phyloP scores from a whole-genome alignment of 2,329 filamentous ascomycete genomes.

The Aschersonia sp. region DNA sequence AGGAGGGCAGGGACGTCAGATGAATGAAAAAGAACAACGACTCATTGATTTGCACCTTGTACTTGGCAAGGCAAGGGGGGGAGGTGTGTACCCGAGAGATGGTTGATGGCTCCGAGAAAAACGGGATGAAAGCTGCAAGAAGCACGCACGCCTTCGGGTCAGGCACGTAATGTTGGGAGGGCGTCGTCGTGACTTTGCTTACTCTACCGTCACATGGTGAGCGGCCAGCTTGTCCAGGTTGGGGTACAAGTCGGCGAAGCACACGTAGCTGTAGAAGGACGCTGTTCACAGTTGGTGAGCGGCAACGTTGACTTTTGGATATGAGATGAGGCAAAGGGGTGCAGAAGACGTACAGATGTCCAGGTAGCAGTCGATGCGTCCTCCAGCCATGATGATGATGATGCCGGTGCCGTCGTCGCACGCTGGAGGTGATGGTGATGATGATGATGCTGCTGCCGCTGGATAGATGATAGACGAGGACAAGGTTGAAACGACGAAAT shows the following conservation, averaged over 20 bases:
- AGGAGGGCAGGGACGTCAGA: neutral
- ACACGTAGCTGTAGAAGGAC: conserved; percentile 46
- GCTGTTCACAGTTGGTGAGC: conserved; percentile 26
- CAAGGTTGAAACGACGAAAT: too few species aligned
- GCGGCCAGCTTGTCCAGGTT: conserved; percentile 39
- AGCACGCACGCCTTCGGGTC: neutral
- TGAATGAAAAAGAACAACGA: neutral
- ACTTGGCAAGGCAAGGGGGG: neutral
- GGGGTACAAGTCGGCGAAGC: conserved; percentile 40
- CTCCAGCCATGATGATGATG: conserved; percentile 32
- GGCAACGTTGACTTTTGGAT: neutral
- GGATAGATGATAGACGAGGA: too few species aligned
- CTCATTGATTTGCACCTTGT: too few species aligned
- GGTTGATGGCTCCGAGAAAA: conserved; percentile 55
- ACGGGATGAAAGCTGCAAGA: conserved; percentile 50
- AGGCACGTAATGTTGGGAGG: neutral
- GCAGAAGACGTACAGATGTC: conserved; percentile 39
- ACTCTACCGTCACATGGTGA: conserved; percentile 54
- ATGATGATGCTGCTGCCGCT: neutral
- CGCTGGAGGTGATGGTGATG: neutral
- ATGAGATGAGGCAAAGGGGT: neutral
- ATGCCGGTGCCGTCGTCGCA: neutral
- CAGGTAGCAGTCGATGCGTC: conserved; percentile 50
- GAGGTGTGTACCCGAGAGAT: conserved; percentile 26
- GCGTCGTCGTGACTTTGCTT: conserved; percentile 12